These are phyloP conservation scores for Yamagishiella unicocca DNA, from an alignment of 139 green algal species.

Conservation along the genomic window DNA sequence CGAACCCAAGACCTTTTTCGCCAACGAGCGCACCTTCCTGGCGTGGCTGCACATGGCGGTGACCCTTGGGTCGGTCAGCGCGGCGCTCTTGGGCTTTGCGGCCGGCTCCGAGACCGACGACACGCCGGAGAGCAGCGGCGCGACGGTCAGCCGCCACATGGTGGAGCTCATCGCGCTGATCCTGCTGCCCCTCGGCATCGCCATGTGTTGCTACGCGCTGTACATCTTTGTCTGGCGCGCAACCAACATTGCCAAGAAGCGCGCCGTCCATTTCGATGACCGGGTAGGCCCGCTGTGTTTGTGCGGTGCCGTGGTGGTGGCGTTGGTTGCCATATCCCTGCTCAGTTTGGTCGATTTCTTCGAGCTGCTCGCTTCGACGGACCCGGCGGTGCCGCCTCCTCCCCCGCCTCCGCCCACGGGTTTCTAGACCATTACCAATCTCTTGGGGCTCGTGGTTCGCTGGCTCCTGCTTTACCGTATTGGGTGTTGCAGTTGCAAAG, in stretches of 20 bases:
- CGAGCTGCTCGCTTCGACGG: slow-evolving; percentile 48
- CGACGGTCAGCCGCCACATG: slow-evolving; percentile 58
- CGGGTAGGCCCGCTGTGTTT: slow-evolving; percentile 80
- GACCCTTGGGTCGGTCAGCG: slow-evolving; percentile 85
- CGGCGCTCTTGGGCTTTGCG: slow-evolving; percentile 84
- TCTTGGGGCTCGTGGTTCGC: too few relatives aligned
- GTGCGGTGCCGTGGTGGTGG: slow-evolving; percentile 74
- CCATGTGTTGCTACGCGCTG: slow-evolving; percentile 87
- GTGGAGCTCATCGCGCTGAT: slow-evolving; percentile 91
- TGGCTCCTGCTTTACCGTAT: too few relatives aligned
- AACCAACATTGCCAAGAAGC: slow-evolving; percentile 77
- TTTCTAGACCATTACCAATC: too few relatives aligned
- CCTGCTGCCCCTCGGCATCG: slow-evolving; percentile 87
- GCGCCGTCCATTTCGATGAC: slow-evolving; percentile 84
- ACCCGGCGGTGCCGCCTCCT: background rate
- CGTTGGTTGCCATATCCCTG: slow-evolving; percentile 84
- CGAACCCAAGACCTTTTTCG: slow-evolving; percentile 98
- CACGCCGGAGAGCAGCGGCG: background rate
- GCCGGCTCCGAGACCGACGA: slow-evolving; percentile 35
- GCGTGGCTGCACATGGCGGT: slow-evolving; percentile 96
- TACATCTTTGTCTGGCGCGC: slow-evolving; percentile 85
- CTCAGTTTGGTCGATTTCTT: slow-evolving; percentile 79
- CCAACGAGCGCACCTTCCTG: slow-evolving; percentile 98
- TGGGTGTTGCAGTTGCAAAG: background rate
- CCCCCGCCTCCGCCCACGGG: background rate